phyloP scores from a whole-genome alignment of 257 asterid genomes.

The Sherardia arvensis region DNA sequence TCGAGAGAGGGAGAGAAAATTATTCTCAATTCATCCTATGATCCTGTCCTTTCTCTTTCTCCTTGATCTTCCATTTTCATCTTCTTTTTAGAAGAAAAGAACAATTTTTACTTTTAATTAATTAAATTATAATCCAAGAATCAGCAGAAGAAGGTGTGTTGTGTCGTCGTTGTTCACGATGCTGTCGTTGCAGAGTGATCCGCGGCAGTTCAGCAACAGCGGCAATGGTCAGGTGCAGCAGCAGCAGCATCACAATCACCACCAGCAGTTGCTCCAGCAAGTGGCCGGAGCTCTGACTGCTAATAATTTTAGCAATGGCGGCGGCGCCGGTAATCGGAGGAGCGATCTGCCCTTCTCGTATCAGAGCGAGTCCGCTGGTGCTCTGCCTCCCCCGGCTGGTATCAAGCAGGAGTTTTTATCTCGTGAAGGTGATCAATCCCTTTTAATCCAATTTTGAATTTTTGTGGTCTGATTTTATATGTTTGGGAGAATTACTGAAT shows the following conservation, averaged over 20 bases:
- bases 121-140: background rate
- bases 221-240: slow-evolving; percentile 39
- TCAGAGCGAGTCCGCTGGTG: slow-evolving; percentile 20
- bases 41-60: background rate
- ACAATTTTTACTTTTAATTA: too few species aligned
- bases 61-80: slow-evolving; percentile 2
- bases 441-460: background rate
- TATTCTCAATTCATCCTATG: background rate
- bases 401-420: slow-evolving; percentile 47
- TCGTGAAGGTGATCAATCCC: slow-evolving; percentile 47
- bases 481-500: background rate
- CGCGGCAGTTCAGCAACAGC: slow-evolving; percentile 51
- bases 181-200: slow-evolving; percentile 93
- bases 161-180: slow-evolving; percentile 17
- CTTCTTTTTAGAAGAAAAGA: too few species aligned
- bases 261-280: slow-evolving; percentile 18
- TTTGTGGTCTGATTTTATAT: background rate
- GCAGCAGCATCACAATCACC: slow-evolving; percentile 34
- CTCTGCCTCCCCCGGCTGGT: slow-evolving; percentile 23
- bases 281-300: slow-evolving; percentile 11
- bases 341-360: slow-evolving; percentile 20
- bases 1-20: background rate
- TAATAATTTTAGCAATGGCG: background rate
- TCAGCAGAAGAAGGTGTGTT: background rate
- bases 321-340: slow-evolving; percentile 18